Evolutionary conservation across 768 basidiomycete genomes (phyloP), one percentile per base, ranked within the genome.

Genomic region (Lactarius hatsudake): DNA sequence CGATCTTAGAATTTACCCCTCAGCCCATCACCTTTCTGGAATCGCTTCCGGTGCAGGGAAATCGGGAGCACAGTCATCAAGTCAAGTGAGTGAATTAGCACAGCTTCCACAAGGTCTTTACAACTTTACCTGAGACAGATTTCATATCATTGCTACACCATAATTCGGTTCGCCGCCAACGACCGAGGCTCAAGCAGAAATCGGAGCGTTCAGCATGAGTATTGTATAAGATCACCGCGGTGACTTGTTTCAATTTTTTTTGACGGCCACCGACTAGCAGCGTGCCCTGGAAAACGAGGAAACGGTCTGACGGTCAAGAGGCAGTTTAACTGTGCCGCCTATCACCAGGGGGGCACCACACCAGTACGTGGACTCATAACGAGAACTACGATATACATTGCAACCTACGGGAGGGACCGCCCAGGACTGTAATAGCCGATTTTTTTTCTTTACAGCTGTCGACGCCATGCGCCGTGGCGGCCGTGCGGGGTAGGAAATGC

Each of bases 331-430:
- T 51, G 5, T n/a, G 23, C 23, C 23, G 48, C 12, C n/a, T 51
- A 51, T 26, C 23, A 12, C 48, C 4, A 23, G 12, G 23, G 48
- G 5, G 23, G 48, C 23, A 23, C 12, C 15, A 42, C 42, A 18
- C 42, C 0, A 38, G 10, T 76, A 67, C 77, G 76, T 56, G 79
- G 84, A 70, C 42, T 40, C 28, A 10, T 17, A 4, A 20, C 28
- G 30, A 10, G 32, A 18, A 56, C 32, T 17, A 56, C 28, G 17
- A 9, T 32, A 30, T 32, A 23, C 54, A 56, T 1, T 32, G 5
- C 30, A 30, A 23, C 30, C 20, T 3, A n/a, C 30, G 23, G 5
- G 18, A 56, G 17, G 30, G 20, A 56, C 32, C 30, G 3, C 18
- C 30, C 17, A 34, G 10, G 20, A 30, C 30, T 34, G 30, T 32